Conservation (phyloP, 148 eudicot genomes). For the Selenicereus undatus region DNA sequence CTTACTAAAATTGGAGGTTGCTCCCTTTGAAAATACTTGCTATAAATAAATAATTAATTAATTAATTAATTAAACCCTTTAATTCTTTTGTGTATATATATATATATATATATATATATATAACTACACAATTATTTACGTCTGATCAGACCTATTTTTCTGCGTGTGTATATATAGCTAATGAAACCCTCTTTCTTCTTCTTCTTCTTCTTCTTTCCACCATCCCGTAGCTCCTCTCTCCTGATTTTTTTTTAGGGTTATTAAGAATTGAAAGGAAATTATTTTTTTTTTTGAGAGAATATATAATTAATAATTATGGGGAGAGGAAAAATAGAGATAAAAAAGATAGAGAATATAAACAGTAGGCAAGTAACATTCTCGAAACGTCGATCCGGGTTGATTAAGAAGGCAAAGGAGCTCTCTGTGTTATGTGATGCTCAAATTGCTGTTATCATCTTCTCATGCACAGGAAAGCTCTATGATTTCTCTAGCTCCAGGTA, state of each 20-base stretch:
- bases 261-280: not conserved
- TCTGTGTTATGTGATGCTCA: slow-evolving; percentile 62
- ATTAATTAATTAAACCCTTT: slow-evolving; percentile 6
- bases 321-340: slow-evolving; percentile 62
- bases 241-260: not conserved
- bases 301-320: slow-evolving; percentile 37
- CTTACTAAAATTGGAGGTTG: not conserved
- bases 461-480: slow-evolving; percentile 54
- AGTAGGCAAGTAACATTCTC: slow-evolving; percentile 79
- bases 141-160: not conserved
- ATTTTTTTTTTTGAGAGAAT: not conserved
- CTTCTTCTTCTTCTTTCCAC: not conserved
- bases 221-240: not conserved
- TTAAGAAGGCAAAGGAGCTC: slow-evolving; percentile 68
- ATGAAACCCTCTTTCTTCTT: slow-evolving; percentile 6
- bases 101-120: slow-evolving; percentile 14
- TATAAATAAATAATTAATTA: slow-evolving; percentile 10
- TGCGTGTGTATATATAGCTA: not conserved
- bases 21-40: slow-evolving; percentile 15
- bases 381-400: slow-evolving; percentile 56
- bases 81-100: slow-evolving; percentile 11
- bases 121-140: slow-evolving; percentile 6
- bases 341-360: slow-evolving; percentile 64
- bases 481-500: slow-evolving; percentile 53
- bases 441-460: slow-evolving; percentile 63